Evolutionary conservation across 2,329 filamentous ascomycete genomes (phyloP), one percentile per base, ranked within the genome.

Genomic region (Diaporthe capsici): DNA sequence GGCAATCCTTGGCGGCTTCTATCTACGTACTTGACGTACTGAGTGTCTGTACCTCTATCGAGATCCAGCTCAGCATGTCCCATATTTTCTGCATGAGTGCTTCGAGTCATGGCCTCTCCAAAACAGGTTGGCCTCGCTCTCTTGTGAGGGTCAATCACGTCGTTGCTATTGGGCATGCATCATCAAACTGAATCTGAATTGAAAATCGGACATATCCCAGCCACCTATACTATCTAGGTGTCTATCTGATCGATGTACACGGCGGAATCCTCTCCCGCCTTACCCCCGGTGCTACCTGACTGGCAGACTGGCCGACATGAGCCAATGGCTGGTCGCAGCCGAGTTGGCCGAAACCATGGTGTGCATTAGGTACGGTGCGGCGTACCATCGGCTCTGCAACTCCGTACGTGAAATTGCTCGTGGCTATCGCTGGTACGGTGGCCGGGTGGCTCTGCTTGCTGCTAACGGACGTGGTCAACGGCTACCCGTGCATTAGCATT

Each of bases 1-100:
- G 22, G 90, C 44, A 49, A 67, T 51, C 63, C 63, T 49, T 67
- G 61, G 28, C 42, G 17, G 61, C 39, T 25, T 44, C 13, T 53
- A 53, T 5, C 20, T 49, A 2, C 22, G 20, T n/a, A n/a, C 22
- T 17, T 47, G 15, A 20, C 7, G 31, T 37, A 22, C 22, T 49
- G 22, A 22, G 9, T 28, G 58, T 58, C 20, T 25, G 28, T 57
- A 57, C 17, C 25, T 47, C 2, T 20, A 51, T 68, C 63, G 63
- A 68, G 63, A 68, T 68, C 63, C 47, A 68, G 15, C 13, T 28
- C 15, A 7, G 13, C 2, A 37, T 17, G 63, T 68, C 44, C 63
- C 63, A 68, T 68, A 51, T 25, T 68, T 67, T 37, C 44, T 51
- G 28, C 22, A 39, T 53, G 39, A n/a, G 15, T 20, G 34, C 65